Percentiles rank a stretch among this genome's conserved stretches.
Evolutionary conservation across 257 asterid species (phyloP).

Genomic region (Penstemon davidsonii): DNA sequence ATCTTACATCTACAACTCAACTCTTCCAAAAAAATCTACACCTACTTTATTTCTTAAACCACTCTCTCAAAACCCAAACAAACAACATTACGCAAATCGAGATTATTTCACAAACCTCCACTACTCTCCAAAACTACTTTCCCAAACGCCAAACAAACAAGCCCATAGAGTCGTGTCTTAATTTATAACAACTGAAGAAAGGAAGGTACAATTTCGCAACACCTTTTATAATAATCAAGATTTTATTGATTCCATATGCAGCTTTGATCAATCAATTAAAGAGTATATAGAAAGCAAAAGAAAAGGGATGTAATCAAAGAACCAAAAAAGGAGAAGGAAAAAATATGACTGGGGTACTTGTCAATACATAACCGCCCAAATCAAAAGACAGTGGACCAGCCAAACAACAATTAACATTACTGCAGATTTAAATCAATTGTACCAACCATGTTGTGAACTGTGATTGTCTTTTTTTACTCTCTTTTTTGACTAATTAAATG

Average conservation of each 20-base stretch:
- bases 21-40: no score
- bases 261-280: neutral
- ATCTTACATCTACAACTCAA: no score
- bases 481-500: neutral
- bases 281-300: neutral
- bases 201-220: slow-evolving; percentile 28
- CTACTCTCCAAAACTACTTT: no score
- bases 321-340: neutral
- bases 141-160: no score
- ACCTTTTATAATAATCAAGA: neutral
- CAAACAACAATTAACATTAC: neutral
- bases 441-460: neutral
- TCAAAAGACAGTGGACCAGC: slow-evolving; percentile 7
- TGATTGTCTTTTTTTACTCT: neutral
- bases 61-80: no score
- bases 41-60: no score
- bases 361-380: slow-evolving; percentile 22
- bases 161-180: slow-evolving; percentile 8
- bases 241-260: slow-evolving; percentile 11
- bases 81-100: no score
- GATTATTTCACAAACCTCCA: no score
- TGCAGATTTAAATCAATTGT: neutral
- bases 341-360: neutral
- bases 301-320: neutral
- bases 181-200: slow-evolving; percentile 41